Evolutionary conservation across 2,329 filamentous ascomycete species (phyloP), one percentile per base, ranked within the genome.

Genomic region (Scytalidium sp.): DNA sequence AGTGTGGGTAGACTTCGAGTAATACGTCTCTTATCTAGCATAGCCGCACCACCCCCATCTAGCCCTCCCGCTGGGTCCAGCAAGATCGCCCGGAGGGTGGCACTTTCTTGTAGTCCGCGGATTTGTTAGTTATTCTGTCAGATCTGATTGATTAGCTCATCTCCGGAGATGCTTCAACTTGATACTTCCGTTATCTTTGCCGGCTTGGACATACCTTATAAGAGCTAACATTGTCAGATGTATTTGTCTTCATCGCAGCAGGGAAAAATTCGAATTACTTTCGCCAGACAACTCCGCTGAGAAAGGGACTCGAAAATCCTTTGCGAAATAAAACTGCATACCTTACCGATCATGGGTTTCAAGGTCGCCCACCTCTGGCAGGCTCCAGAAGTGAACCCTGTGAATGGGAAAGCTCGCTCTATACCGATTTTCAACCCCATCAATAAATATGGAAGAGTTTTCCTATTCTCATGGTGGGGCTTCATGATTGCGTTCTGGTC

Each of bases 401-500:
- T 90, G 72, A 95, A 85, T 72, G 78, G 79, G 52, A 96, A 96
- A 67, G 90, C 90, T 46, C 82, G 79, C 51, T 87, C 87, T 0
- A 80, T 96, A 41, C 90, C 90, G 0, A 66, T 88, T 21, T 71
- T 96, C 56, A 95, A 95, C 67, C 80, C 85, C 1, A 64, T 90
- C 60, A 78, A 93, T 65, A 71, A 83, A 58, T 90, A 95, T 73
- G 90, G 90, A 20, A 80, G 89, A 3, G 89, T 93, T 0, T 94
- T 94, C 68, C 89, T 91, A 74, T 94, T 95, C 72, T 87, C 87
- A 1, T 93, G 88, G 82, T 77, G 90, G 44, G 87, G 87, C 2
- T 93, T 92, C 69, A 84, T 93, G 79, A 79, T 91, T 45, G 85
- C 87, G 5, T 95, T 95, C 70, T 89, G 89, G 79, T 90, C 88